Evolutionary conservation across 2,329 filamentous ascomycete genomes (phyloP).

Genomic region (Talaromyces albobiverticillius): DNA sequence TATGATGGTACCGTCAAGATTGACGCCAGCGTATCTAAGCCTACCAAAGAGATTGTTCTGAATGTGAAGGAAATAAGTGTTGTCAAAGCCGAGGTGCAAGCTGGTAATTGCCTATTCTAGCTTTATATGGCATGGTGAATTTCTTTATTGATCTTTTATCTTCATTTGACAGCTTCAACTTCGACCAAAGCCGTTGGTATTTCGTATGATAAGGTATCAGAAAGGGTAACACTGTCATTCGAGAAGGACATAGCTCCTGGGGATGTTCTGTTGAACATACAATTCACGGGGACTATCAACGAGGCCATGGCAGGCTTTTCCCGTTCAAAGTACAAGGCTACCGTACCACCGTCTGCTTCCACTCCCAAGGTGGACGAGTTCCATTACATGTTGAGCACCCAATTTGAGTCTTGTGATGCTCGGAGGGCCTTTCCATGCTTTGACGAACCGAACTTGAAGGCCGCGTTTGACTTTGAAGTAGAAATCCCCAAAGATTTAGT

Average conservation of each 20-base stretch:
- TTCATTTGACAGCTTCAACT: conserved; percentile 22
- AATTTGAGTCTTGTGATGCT: conserved; percentile 96
- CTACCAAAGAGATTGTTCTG: conserved; percentile 73
- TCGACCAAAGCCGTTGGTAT: conserved; percentile 60
- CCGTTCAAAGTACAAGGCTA: conserved; percentile 87
- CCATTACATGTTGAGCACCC: conserved; percentile 82
- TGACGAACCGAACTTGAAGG: conserved; percentile 95
- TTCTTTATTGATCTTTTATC: not conserved
- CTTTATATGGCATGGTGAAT: not conserved
- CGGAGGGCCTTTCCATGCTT: conserved; percentile 96
- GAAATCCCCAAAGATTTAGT: conserved; percentile 86
- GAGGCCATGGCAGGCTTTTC: conserved; percentile 93
- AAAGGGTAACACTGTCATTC: conserved; percentile 79
- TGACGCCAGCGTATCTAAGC: conserved; percentile 66
- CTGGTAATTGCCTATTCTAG: conserved; percentile 26
- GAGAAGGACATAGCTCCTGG: conserved; percentile 66
- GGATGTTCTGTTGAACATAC: conserved; percentile 66
- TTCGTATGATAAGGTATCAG: conserved; percentile 76
- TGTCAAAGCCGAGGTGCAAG: conserved; percentile 50
- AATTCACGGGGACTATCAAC: conserved; percentile 80
- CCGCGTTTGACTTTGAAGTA: conserved; percentile 89
- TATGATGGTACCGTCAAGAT: conserved; percentile 87
- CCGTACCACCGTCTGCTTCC: conserved; percentile 66
- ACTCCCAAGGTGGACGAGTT: conserved; percentile 69
- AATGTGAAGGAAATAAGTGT: conserved; percentile 85